Percentiles rank a stretch among this genome's conserved stretches.
phyloP scores from a whole-genome alignment of 2,329 filamentous ascomycete species.

The Apiospora marii region DNA sequence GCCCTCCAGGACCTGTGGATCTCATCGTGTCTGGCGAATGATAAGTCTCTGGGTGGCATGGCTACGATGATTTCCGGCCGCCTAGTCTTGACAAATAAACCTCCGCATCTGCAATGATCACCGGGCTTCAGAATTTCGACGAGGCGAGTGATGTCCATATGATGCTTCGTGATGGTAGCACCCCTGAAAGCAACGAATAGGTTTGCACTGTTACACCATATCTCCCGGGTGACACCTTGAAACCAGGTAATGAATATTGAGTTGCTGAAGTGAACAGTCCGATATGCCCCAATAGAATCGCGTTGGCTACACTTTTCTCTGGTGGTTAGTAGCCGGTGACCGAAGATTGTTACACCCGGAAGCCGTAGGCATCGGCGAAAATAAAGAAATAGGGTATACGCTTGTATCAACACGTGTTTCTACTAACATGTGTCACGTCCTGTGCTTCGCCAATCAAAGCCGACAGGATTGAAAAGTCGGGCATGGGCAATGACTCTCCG shows the following conservation, averaged over 20 bases:
- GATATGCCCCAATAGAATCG: neutral
- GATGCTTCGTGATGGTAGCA: neutral
- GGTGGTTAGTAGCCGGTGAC: neutral
- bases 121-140: neutral
- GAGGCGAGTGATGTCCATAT: neutral
- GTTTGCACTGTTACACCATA: neutral
- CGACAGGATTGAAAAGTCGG: neutral
- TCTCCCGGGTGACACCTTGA: constrained; percentile 23
- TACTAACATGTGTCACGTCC: neutral
- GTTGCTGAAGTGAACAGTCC: neutral
- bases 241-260: constrained; percentile 31
- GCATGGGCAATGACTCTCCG: neutral
- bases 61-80: neutral
- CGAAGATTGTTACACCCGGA: constrained; percentile 23
- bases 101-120: neutral
- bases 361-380: constrained; percentile 25
- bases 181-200: constrained; percentile 19
- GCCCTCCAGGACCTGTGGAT: neutral
- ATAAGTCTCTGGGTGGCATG: neutral
- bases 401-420: constrained; percentile 1
- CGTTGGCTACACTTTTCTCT: neutral
- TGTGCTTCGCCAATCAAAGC: neutral
- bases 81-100: neutral
- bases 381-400: neutral
- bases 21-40: neutral